Base-by-base conservation (phyloP, 208 protist species). In the Leishmania braziliensis region DNA sequence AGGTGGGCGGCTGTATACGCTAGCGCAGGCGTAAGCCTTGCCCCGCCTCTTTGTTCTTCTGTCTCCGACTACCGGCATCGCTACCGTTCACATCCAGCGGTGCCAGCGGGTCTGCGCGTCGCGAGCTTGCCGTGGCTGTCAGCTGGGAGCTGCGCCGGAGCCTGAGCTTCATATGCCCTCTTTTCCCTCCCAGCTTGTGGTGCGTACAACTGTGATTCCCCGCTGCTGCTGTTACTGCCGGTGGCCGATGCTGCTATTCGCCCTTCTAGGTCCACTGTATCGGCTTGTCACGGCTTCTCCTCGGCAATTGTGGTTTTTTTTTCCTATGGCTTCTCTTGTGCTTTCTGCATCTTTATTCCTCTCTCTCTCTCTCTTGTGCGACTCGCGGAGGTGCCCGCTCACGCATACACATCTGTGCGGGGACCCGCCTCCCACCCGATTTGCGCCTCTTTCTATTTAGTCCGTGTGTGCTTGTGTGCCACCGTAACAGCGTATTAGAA, bases 171-270 rank as follows among this genome's bases (percentile, higher is more conserved):
- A 58, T 5, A 3, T 63, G 43, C 8, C 26, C 3, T 53, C 36
- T 58, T 29, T 78, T 51, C 29, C 43, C 74, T 89, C 69, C 82
- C 36, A 0, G 1, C 56, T 16, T 12, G 5, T 23, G 23, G 56
- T 16, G 23, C 5, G 56, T 26, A 62, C 3, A 54, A 54, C 51
- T 54, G 51, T 54, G 36, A 39, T 39, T 39, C 36, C 36, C 36
- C 36, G 36, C 36, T 39, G 36, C 36, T 39, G 36, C 36, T 8
- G 51, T 54, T 1, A 16, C 51, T 54, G 51, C 51, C 29, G 5
- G 60, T 12, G 29, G 60, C 10, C 29, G n/a, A 3, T 66, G 60
- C n/a, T 66, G 23, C 60, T 6, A n/a, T 18, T 36, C 10, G n/a
- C 60, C 8, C 60, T 66, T 66, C 16, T 26, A 62, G 56, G 56